Evolutionary conservation across 1,139 yeast genomes (phyloP), one percentile per base, ranked within the genome.

Genomic region (Eremothecium coryli): DNA sequence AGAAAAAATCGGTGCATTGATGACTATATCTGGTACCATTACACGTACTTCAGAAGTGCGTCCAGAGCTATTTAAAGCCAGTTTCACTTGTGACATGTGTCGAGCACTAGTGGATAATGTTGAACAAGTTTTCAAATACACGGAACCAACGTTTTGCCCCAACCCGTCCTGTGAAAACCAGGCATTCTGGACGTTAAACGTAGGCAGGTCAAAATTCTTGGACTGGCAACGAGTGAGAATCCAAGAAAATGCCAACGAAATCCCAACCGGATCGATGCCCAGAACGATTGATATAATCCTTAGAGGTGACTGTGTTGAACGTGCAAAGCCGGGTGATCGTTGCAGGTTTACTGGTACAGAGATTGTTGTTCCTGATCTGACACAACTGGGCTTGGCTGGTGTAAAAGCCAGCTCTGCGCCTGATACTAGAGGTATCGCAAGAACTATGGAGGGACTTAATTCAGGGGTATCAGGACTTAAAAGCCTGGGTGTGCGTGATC

Each of bases 241-340:
- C 42, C 99, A 90, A 58, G 99, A 90, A 56, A 93, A 90, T 53
- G 76, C 97, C 11, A 82, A 71, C 49, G 98, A 90, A 61, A 90
- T 90, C 40, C 99, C 99, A 18, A 86, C 96, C 0, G 99, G 99
- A 20, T 85, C 96, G 2, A 90, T 90, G 99, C 99, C 99, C 23
- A 73, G 99, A 58, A 90, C 97, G 7, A 63, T 90, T 46, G 98
- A 90, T 58, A 93, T 90, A 18, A 82, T 90, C 37, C 64, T 90
- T 38, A 71, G 98, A 51, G 98, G 98, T 31, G 97, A 90, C 49
- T 71, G 86, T 34, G 98, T 93, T 6, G 99, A 90, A 57, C 71
- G 88, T 45, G 97, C 97, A 3, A 93, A 90, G 59, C 97, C 99
- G 1, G 99, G 99, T 45, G 98, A 90, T 58, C 82, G 86, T 57